phyloP scores from a whole-genome alignment of 805 yeast genomes.

The Saturnispora besseyi region DNA sequence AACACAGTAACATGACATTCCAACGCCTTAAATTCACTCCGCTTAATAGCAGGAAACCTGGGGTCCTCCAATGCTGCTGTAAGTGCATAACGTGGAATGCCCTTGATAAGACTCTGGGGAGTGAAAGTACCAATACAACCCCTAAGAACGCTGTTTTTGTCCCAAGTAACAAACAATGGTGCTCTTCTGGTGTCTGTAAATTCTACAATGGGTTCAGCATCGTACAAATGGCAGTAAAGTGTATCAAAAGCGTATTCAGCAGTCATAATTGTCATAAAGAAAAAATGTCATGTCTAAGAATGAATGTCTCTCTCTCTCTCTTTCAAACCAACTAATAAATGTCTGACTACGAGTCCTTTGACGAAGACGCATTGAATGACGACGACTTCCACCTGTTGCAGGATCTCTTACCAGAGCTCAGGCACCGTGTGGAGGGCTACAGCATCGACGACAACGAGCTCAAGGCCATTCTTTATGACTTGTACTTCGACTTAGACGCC shows the following conservation, averaged over 20 bases:
- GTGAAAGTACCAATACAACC: conserved; percentile 94
- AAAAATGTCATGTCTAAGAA: not conserved
- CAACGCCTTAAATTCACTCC: conserved; percentile 44
- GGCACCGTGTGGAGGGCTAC: not conserved
- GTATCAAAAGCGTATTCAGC: conserved; percentile 6
- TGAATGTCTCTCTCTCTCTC: not conserved
- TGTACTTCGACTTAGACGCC: conserved; percentile 10
- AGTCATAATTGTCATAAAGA: not conserved
- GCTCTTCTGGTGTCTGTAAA: not conserved
- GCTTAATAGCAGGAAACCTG: conserved; percentile 59
- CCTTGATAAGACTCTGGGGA: conserved; percentile 42
- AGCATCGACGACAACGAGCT: conserved; percentile 6
- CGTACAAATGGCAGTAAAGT: not conserved
- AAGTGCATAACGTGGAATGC: conserved; percentile 54
- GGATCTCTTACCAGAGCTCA: conserved; percentile 12
- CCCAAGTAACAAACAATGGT: conserved; percentile 88
- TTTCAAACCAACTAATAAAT: not conserved
- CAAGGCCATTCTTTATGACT: conserved; percentile 12
- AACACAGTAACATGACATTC: conserved; percentile 58
- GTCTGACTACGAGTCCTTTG: conserved; percentile 13
- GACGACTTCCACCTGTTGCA: conserved; percentile 30
- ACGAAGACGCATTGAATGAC: conserved; percentile 33
- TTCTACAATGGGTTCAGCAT: not conserved
- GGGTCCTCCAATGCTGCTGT: conserved; percentile 71
- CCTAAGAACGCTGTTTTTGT: conserved; percentile 37